These are phyloP conservation scores for Cytidiella melzeri DNA, from an alignment of 768 basidiomycete species.

Conservation along the genomic window DNA sequence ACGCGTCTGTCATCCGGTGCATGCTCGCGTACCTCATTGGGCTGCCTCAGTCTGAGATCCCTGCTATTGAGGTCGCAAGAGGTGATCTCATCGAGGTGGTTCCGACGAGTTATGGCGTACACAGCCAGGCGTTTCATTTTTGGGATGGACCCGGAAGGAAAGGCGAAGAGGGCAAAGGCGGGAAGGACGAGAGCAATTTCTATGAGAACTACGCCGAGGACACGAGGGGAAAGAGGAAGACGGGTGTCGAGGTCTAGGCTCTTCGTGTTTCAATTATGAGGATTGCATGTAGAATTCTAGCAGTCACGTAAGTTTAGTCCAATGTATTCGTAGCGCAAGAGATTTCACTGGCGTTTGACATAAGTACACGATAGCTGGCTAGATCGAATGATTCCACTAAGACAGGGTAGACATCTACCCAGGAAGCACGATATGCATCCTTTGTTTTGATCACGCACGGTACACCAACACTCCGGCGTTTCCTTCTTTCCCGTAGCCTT, in stretches of 20 bases:
- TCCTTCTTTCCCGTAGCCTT: conserved; percentile 13
- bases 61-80: conserved; percentile 93
- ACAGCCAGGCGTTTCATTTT: conserved; percentile 83
- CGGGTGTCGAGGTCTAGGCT: conserved; percentile 10
- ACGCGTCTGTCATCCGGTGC: conserved; percentile 96
- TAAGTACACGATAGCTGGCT: no score
- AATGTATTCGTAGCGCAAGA: no score
- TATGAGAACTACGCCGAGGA: conserved; percentile 79
- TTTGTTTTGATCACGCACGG: background rate
- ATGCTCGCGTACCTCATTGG: conserved; percentile 91
- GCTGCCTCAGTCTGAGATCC: conserved; percentile 91
- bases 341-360: no score
- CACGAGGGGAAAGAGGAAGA: conserved; percentile 30
- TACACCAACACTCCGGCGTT: background rate
- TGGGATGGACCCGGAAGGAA: conserved; percentile 82
- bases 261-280: no score
- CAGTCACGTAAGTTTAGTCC: no score
- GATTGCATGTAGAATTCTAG: no score
- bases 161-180: conserved; percentile 27
- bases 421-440: no score
- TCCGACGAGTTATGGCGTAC: conserved; percentile 85
- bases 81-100: conserved; percentile 95
- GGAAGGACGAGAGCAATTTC: conserved; percentile 67
- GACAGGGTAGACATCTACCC: no score
- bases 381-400: no score